phyloP scores from a whole-genome alignment of 1,284 basidiomycete species.

The Ceratobasidium sp. region DNA sequence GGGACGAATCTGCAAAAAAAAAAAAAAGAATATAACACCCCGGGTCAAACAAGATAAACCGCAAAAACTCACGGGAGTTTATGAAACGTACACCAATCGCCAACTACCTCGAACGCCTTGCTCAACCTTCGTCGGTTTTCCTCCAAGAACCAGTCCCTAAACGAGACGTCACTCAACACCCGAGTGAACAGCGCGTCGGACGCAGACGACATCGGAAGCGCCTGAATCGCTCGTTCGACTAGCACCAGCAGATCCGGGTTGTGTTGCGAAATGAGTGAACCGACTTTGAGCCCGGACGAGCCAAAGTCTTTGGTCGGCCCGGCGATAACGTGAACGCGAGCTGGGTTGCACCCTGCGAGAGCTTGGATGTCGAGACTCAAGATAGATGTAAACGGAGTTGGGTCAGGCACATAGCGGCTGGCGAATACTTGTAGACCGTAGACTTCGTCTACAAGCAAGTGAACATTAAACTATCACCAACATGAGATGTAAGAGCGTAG shows the following conservation, averaged over 20 bases:
- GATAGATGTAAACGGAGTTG: constrained; percentile 41
- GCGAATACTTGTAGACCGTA: constrained; percentile 45
- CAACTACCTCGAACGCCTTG: constrained; percentile 33
- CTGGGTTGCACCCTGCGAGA: constrained; percentile 3
- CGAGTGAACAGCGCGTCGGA: constrained; percentile 27
- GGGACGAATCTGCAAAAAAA: constrained; percentile 27
- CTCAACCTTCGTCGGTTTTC: constrained; percentile 17
- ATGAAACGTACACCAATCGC: constrained; percentile 42
- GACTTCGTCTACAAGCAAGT: constrained; percentile 44
- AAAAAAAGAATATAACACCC: not conserved
- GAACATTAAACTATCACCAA: constrained; percentile 32
- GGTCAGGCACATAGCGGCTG: constrained; percentile 32
- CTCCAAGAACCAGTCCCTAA: constrained; percentile 35
- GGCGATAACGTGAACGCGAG: constrained; percentile 44
- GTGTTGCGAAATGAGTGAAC: constrained; percentile 46
- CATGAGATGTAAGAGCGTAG: not conserved
- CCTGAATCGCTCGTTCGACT: constrained; percentile 26
- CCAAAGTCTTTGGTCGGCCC: constrained; percentile 47
- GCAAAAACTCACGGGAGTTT: constrained; percentile 20
- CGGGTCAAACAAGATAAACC: not conserved
- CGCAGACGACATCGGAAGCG: constrained; percentile 18
- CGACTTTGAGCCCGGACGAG: constrained; percentile 43
- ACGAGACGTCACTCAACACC: constrained; percentile 15
- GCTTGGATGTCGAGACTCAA: constrained; percentile 27
- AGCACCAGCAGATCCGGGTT: constrained; percentile 42